phyloP scores from a whole-genome alignment of 352 stramenopile genomes.

The Pythium myriotylum region DNA sequence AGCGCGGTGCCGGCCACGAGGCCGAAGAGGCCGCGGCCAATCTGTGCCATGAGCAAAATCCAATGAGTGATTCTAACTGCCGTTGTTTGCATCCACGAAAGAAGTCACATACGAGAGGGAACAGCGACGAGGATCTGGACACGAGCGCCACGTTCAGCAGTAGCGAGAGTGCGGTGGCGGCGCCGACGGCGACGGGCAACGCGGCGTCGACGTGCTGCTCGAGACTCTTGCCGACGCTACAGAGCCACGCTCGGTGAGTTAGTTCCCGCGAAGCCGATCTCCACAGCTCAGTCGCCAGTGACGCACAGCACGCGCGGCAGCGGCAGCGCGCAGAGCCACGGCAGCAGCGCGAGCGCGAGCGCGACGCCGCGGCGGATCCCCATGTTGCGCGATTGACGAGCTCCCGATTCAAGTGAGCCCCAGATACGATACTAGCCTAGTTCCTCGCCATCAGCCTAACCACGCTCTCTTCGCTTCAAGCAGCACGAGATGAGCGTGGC shows the following conservation, averaged over 20 bases:
- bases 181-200: constrained; percentile 42
- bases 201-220: constrained; percentile 52
- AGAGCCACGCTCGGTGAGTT: background rate
- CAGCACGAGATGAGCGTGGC: background rate
- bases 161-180: constrained; percentile 36
- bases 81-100: no score
- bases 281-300: background rate
- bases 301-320: constrained; percentile 27
- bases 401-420: background rate
- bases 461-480: background rate
- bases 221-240: constrained; percentile 28
- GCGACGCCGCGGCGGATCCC: constrained; percentile 16
- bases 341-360: constrained; percentile 19
- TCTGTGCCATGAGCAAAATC: background rate
- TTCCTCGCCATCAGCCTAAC: no score
- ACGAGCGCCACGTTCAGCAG: constrained; percentile 35
- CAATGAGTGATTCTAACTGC: no score
- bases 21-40: constrained; percentile 23
- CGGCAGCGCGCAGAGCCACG: constrained; percentile 22
- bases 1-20: constrained; percentile 40
- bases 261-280: no score
- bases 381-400: background rate
- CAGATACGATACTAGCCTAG: background rate
- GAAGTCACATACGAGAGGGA: background rate
- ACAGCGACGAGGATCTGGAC: background rate